Conservation (phyloP, 129 eudicot species). For the Sambucus nigra region DNA sequence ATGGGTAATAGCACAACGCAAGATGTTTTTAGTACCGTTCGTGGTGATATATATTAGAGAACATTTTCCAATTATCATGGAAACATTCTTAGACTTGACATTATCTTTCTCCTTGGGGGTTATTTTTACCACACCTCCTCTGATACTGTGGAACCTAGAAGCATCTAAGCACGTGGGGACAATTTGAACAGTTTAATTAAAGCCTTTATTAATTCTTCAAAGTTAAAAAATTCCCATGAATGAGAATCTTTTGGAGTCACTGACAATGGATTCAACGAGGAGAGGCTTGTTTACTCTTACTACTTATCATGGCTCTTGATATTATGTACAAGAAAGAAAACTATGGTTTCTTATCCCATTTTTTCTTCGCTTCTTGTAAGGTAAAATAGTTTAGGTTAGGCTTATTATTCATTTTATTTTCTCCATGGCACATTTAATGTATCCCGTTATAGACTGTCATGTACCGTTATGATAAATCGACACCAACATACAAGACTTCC, state of each 20-base stretch:
- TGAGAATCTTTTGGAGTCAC: constrained; percentile 27
- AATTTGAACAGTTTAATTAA: constrained; percentile 61
- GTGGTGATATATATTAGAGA: constrained; percentile 97
- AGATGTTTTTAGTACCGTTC: constrained; percentile 79
- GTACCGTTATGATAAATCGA: too few species aligned
- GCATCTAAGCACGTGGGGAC: constrained; percentile 98
- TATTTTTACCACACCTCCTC: constrained; percentile 82
- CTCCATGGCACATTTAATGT: too few species aligned
- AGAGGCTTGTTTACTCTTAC: constrained; percentile 70
- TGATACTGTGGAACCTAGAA: constrained; percentile 97
- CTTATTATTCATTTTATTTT: too few species aligned
- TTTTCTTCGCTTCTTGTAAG: constrained; percentile 41
- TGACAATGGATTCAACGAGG: constrained; percentile 24
- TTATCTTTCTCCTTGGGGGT: constrained; percentile 85
- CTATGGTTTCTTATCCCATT: constrained; percentile 65
- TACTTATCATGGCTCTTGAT: constrained; percentile 56
- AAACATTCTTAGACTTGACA: constrained; percentile 89
- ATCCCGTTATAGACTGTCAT: too few species aligned
- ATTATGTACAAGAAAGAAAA: constrained; percentile 64
- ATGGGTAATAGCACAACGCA: constrained; percentile 95
- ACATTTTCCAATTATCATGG: constrained; percentile 83
- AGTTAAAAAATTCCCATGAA: constrained; percentile 52
- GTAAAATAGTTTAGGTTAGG: too few species aligned
- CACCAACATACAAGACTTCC: too few species aligned
- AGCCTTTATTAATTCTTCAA: constrained; percentile 72